These are phyloP conservation scores for Bromus sterilis DNA, from an alignment of 176 grass and related monocot species.

Conservation along the genomic window DNA sequence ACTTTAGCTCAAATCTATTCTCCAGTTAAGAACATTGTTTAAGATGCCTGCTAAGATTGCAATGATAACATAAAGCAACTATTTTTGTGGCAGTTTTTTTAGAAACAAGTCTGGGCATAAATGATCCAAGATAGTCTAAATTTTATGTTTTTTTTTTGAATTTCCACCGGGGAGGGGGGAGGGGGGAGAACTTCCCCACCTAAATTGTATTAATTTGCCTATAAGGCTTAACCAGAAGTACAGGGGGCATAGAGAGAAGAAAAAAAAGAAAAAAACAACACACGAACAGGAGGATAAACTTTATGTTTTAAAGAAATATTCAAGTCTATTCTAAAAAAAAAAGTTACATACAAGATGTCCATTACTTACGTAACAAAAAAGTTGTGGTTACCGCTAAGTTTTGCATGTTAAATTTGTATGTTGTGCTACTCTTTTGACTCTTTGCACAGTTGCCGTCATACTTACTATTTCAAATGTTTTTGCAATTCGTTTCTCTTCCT, in stretches of 20 bases:
- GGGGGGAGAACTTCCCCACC: no score
- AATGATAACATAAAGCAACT: not conserved
- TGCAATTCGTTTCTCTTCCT: not conserved
- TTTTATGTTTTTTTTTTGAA: not conserved
- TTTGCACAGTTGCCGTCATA: not conserved
- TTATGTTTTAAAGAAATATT: not conserved
- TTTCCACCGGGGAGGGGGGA: no score
- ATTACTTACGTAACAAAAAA: not conserved
- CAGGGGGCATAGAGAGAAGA: no score
- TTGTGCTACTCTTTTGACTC: not conserved
- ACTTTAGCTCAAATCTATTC: not conserved
- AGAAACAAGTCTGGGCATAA: not conserved
- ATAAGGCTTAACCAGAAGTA: no score
- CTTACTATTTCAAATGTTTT: not conserved
- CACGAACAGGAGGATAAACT: no score
- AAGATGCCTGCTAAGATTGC: not conserved
- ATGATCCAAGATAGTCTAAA: not conserved
- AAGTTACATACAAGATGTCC: not conserved
- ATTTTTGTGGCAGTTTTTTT: not conserved
- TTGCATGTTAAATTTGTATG: not conserved
- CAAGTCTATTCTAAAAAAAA: not conserved
- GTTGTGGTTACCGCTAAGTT: not conserved
- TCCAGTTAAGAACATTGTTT: conserved; percentile 14
- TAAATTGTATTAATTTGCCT: no score
- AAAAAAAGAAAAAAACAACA: no score